Percentiles rank a stretch among this genome's conserved stretches.
Evolutionary conservation across 257 asterid species (phyloP).

Genomic region (Solanum okadae): DNA sequence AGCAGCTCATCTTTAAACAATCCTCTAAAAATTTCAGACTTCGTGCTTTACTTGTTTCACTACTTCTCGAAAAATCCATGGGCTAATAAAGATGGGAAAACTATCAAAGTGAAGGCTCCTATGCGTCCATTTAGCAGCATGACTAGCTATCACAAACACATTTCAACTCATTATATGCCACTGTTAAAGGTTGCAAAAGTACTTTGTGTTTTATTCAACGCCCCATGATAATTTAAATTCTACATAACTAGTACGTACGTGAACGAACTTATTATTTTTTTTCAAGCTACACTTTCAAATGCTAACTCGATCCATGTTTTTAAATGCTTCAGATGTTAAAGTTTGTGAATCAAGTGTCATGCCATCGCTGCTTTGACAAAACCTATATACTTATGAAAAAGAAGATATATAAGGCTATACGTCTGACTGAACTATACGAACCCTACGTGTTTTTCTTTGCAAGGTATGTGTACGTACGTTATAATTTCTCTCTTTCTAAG

Average conservation of each 20-base stretch:
- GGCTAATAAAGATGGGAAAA: slow-evolving; percentile 16
- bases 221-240: background rate
- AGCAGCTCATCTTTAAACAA: slow-evolving; percentile 38
- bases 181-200: slow-evolving; percentile 22
- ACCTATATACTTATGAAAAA: slow-evolving; percentile 5
- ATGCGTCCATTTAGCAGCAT: slow-evolving; percentile 18
- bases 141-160: slow-evolving; percentile 33
- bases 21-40: slow-evolving; percentile 19
- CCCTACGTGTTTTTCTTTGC: slow-evolving; percentile 43
- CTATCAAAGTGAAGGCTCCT: slow-evolving; percentile 5
- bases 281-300: background rate
- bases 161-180: slow-evolving; percentile 31
- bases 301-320: background rate
- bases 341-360: background rate
- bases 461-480: slow-evolving; percentile 3
- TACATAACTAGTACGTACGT: background rate
- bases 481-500: too few species aligned
- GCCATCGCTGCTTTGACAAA: slow-evolving; percentile 24
- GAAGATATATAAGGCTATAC: slow-evolving; percentile 14
- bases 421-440: slow-evolving; percentile 28
- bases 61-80: slow-evolving; percentile 31
- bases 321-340: background rate
- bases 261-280: too few species aligned
- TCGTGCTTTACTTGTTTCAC: background rate
- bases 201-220: background rate